phyloP scores from a whole-genome alignment of 2,329 filamentous ascomycete species.

The Ophiostoma sp. region DNA sequence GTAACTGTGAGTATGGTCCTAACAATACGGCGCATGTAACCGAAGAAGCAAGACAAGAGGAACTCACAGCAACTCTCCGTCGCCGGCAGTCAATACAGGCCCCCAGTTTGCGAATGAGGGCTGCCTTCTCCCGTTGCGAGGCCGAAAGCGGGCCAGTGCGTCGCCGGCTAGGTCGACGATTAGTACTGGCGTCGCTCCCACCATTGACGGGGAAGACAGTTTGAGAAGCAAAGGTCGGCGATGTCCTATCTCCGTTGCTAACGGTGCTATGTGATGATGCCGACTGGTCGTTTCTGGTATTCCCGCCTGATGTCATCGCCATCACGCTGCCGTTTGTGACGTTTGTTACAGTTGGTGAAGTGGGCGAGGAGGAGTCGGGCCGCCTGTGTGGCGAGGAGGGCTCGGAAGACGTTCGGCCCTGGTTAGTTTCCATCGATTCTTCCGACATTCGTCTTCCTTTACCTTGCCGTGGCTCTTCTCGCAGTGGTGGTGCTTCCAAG shows the following conservation, averaged over 20 bases:
- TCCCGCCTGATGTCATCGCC: constrained; percentile 37
- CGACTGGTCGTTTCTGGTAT: constrained; percentile 30
- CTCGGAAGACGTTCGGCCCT: constrained; percentile 27
- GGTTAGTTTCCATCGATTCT: constrained; percentile 23
- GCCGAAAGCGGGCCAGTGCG: constrained; percentile 55
- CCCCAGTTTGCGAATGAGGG: constrained; percentile 54
- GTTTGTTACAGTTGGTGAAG: constrained; percentile 47
- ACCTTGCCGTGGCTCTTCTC: constrained; percentile 27
- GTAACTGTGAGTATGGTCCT: background rate
- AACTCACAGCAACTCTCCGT: constrained; percentile 22
- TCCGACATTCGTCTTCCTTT: constrained; percentile 27
- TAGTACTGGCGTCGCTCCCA: constrained; percentile 49
- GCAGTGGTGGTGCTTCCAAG: constrained; percentile 32
- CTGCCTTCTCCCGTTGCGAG: constrained; percentile 54
- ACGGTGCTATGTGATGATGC: background rate
- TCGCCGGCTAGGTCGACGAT: constrained; percentile 51
- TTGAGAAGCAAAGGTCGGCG: constrained; percentile 43
- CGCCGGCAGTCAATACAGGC: constrained; percentile 48
- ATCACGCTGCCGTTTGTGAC: constrained; percentile 39
- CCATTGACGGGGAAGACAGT: constrained; percentile 53
- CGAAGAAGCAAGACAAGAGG: background rate
- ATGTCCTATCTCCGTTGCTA: constrained; percentile 45
- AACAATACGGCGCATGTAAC: background rate
- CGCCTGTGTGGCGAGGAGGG: constrained; percentile 34
- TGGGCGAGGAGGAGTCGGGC: constrained; percentile 51